Evolutionary conservation across 2,329 filamentous ascomycete genomes (phyloP), one percentile per base, ranked within the genome.

Genomic region (Lecanicillium sp.): DNA sequence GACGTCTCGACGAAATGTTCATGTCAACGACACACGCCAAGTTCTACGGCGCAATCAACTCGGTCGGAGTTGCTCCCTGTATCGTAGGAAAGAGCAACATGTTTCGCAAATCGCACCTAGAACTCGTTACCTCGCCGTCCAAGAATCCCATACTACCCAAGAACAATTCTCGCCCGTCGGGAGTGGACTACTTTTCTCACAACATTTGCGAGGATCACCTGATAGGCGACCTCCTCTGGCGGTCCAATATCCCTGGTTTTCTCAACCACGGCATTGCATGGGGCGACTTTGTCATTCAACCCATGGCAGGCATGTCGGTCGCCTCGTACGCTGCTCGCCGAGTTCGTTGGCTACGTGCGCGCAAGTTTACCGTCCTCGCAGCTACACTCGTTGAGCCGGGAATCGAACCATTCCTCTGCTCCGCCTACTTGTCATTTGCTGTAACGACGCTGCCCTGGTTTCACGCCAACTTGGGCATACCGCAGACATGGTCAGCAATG

Each of bases 171-270:
- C 59, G 71, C 49, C 57, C 79, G 64, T 57, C 56, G 0, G 94
- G 92, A 0, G 81, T 98, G 47, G 88, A 97, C 60, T 89, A 81
- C 62, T 98, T 98, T 63, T 94, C 87, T 3, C 75, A 87, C 47
- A 94, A 95, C 56, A 97, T 98, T 55, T 98, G 92, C 65, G 94
- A 98, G 59, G 92, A 98, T 56, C 92, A 98, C 54, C 68, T 96
- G 17, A 95, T 98, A 39, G 90, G 90, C 11, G 92, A 98, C 49
- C 65, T 92, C 1, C 72, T 98, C 4, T 98, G 89, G 88, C 79
- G 80, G 40, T 73, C 77, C n/a, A 54, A 64, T 3, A 61, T 84
- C 5, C 72, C 75, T 0, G 73, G 75, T 2, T 83, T 77, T 63
- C 72, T 74, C 29, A 94, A 94, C 52, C 92, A 98, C 57, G 84